A percentile compares a stretch with the other conserved stretches of the same genome.
Conservation (phyloP, 495 filamentous ascomycete species). For the Hypoxylon crocopeplum region DNA sequence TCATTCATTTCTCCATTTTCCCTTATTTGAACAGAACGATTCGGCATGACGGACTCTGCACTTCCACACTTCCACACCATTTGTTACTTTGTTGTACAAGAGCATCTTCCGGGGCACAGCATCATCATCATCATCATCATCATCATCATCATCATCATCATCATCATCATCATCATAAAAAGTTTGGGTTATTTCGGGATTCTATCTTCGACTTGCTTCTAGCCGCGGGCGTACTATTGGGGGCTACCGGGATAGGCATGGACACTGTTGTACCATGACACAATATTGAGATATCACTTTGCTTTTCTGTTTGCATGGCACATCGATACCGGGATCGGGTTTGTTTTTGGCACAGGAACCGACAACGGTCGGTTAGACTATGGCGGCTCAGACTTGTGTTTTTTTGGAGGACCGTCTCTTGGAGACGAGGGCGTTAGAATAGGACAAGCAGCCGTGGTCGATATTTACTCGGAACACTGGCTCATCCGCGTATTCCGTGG, state of each 20-base stretch:
- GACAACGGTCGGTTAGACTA: slow-evolving; percentile 31
- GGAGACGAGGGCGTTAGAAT: slow-evolving; percentile 29
- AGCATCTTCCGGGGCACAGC: slow-evolving; percentile 61
- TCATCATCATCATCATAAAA: no score
- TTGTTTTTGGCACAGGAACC: slow-evolving; percentile 29
- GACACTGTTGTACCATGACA: slow-evolving; percentile 44
- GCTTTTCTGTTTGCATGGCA: slow-evolving; percentile 46
- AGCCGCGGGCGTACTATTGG: slow-evolving; percentile 45
- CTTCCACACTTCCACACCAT: slow-evolving; percentile 39
- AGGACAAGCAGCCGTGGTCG: slow-evolving; percentile 28
- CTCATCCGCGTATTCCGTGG: slow-evolving; percentile 41
- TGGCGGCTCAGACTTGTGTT: slow-evolving; percentile 21
- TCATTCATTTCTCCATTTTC: slow-evolving; percentile 41
- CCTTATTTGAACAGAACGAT: slow-evolving; percentile 35
- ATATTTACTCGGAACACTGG: slow-evolving; percentile 18
- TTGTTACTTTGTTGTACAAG: slow-evolving; percentile 57
- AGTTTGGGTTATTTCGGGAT: slow-evolving; percentile 48
- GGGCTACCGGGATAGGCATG: slow-evolving; percentile 39
- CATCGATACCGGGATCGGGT: slow-evolving; percentile 41
- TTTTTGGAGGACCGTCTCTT: slow-evolving; percentile 18
- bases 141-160: no score
- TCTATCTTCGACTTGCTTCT: slow-evolving; percentile 43
- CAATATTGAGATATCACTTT: slow-evolving; percentile 45
- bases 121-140: no score
- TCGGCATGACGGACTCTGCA: slow-evolving; percentile 37